A percentile compares a stretch with the other conserved stretches of the same genome.
phyloP scores from a whole-genome alignment of 345 rosid species.

The Dipteronia dyeriana region DNA sequence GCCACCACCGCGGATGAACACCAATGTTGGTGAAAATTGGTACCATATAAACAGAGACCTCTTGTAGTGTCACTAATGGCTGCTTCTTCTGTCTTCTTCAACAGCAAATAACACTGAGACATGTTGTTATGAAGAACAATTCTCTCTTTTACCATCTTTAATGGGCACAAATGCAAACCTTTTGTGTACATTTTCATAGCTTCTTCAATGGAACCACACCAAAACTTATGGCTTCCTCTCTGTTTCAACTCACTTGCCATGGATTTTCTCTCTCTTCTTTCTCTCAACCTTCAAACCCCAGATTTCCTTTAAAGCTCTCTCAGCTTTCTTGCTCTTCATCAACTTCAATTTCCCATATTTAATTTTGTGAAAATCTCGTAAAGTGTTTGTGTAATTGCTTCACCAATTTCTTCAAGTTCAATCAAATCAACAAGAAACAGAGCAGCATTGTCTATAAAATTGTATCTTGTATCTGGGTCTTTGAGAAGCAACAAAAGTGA shows the following conservation, averaged over 20 bases:
- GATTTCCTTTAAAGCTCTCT: constrained; percentile 43
- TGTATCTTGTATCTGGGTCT: constrained; percentile 53
- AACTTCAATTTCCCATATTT: constrained; percentile 51
- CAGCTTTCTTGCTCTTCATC: constrained; percentile 47
- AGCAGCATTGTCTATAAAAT: constrained; percentile 52
- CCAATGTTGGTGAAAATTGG: too few relatives aligned
- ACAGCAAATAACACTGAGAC: constrained; percentile 71
- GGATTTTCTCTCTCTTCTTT: constrained; percentile 54
- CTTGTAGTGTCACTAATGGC: constrained; percentile 82
- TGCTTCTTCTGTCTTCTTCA: constrained; percentile 46
- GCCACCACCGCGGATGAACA: too few relatives aligned
- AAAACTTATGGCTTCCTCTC: constrained; percentile 61
- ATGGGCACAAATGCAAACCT: constrained; percentile 59
- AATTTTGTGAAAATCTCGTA: constrained; percentile 64
- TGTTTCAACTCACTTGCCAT: constrained; percentile 48
- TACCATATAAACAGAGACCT: constrained; percentile 58
- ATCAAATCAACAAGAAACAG: constrained; percentile 59
- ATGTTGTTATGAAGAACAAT: constrained; percentile 73
- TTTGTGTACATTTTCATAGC: constrained; percentile 47
- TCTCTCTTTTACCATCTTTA: constrained; percentile 56
- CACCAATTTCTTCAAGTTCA: constrained; percentile 57
- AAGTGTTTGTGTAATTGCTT: constrained; percentile 52
- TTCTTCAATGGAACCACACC: constrained; percentile 48
- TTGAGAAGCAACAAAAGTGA: constrained; percentile 62
- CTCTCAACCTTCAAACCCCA: constrained; percentile 82